phyloP scores from a whole-genome alignment of 2,329 filamentous ascomycete species.

The Hypoxylon sp. region DNA sequence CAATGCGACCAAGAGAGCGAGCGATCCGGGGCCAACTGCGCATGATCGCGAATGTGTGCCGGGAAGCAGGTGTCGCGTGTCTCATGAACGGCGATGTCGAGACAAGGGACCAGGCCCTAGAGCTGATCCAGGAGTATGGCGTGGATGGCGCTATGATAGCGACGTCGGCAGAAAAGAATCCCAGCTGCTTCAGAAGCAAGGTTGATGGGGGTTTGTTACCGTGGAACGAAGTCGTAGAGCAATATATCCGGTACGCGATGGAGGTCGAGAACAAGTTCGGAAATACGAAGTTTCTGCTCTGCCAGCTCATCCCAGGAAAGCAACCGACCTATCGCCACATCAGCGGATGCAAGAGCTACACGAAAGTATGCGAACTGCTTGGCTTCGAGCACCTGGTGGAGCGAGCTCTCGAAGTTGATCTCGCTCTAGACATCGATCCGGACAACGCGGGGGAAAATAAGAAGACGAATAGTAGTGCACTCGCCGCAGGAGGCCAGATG shows the following conservation, averaged over 20 bases:
- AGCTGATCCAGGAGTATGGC: constrained; percentile 82
- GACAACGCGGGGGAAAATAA: constrained; percentile 63
- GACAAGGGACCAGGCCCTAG: constrained; percentile 78
- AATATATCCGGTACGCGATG: constrained; percentile 81
- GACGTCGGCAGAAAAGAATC: constrained; percentile 90
- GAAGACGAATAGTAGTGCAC: constrained; percentile 59
- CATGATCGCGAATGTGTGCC: constrained; percentile 87
- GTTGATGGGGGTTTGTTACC: constrained; percentile 78
- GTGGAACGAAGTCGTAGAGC: constrained; percentile 83
- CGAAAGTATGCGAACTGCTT: constrained; percentile 75
- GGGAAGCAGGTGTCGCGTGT: constrained; percentile 88
- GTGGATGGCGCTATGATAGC: constrained; percentile 98
- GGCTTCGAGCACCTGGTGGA: constrained; percentile 74
- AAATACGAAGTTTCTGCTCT: constrained; percentile 93
- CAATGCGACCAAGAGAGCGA: constrained; percentile 91
- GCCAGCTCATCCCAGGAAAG: constrained; percentile 89
- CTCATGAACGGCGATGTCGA: constrained; percentile 96
- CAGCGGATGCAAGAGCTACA: constrained; percentile 78
- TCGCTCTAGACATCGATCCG: constrained; percentile 71
- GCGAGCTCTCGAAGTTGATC: constrained; percentile 76
- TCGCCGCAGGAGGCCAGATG: constrained; percentile 66
- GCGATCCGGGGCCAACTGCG: constrained; percentile 88
- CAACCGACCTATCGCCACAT: constrained; percentile 73
- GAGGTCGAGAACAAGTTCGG: constrained; percentile 87
- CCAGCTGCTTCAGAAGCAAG: constrained; percentile 83